Conservation (phyloP, 257 asterid genomes). For the Petunia axillaris region DNA sequence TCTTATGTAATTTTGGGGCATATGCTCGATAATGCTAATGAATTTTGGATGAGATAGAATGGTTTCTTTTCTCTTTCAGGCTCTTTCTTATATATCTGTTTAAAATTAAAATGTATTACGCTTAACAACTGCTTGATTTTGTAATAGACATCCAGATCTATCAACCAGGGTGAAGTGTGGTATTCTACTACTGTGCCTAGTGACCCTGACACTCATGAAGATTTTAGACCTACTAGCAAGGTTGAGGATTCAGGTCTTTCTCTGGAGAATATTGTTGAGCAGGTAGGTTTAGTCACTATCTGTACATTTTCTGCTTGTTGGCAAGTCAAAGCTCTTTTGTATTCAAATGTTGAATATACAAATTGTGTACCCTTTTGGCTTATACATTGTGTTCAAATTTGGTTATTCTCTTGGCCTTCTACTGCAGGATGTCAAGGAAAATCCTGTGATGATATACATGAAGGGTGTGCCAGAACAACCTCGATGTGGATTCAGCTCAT, state of each 20-base stretch:
- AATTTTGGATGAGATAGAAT: not conserved
- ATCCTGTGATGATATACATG: constrained; percentile 97
- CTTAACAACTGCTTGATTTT: constrained; percentile 28
- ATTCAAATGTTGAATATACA: constrained; percentile 1
- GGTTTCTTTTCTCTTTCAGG: not conserved
- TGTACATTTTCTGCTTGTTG: constrained; percentile 10
- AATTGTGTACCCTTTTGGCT: constrained; percentile 4
- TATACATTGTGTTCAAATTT: constrained; percentile 24
- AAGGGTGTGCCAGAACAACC: constrained; percentile 91
- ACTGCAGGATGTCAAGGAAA: constrained; percentile 84
- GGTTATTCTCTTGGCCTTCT: constrained; percentile 29
- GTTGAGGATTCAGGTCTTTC: constrained; percentile 56
- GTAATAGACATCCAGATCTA: constrained; percentile 54
- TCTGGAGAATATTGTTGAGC: constrained; percentile 72
- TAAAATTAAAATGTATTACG: not conserved
- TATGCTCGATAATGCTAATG: not conserved
- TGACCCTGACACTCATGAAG: constrained; percentile 91
- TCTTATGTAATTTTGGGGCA: not conserved
- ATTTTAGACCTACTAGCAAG: constrained; percentile 75
- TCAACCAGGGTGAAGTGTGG: constrained; percentile 43
- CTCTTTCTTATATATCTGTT: not conserved
- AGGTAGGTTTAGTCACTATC: constrained; percentile 49
- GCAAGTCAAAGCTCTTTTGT: not conserved
- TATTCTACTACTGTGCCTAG: constrained; percentile 62
- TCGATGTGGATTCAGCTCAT: constrained; percentile 92